phyloP scores from a whole-genome alignment of 1,139 yeast genomes.

The Hansenula anomala region DNA sequence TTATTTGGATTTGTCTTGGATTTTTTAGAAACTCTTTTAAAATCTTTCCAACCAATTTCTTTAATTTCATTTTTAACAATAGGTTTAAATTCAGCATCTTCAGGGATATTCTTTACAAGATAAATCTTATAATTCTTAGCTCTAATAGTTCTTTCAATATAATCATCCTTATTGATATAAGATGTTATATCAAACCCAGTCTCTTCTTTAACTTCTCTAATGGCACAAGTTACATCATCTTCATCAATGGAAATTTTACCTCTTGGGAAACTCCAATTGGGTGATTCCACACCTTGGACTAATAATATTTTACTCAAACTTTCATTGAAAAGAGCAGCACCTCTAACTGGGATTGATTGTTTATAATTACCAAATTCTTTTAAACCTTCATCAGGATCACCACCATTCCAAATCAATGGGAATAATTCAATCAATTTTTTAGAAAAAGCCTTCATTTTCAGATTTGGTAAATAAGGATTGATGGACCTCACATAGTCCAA shows the following conservation, averaged over 20 bases:
- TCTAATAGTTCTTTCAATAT: slow-evolving; percentile 71
- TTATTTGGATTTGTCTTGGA: slow-evolving; percentile 34
- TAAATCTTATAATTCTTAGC: slow-evolving; percentile 88
- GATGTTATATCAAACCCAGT: slow-evolving; percentile 85
- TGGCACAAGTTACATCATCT: slow-evolving; percentile 83
- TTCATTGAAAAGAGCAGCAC: slow-evolving; percentile 82
- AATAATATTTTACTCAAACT: slow-evolving; percentile 67
- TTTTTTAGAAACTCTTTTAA: slow-evolving; percentile 30
- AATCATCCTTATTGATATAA: slow-evolving; percentile 63
- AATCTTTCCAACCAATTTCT: slow-evolving; percentile 59
- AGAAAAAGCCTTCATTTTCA: slow-evolving; percentile 80
- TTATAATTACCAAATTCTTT: slow-evolving; percentile 80
- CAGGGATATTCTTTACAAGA: slow-evolving; percentile 75
- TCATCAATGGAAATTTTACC: slow-evolving; percentile 96
- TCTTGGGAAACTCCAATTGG: slow-evolving; percentile 92
- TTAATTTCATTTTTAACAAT: slow-evolving; percentile 84
- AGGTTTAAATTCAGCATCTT: slow-evolving; percentile 68
- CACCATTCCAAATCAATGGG: slow-evolving; percentile 87
- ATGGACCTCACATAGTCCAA: slow-evolving; percentile 75
- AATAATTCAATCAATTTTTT: slow-evolving; percentile 68
- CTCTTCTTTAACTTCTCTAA: slow-evolving; percentile 93
- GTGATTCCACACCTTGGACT: slow-evolving; percentile 83
- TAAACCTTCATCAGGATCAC: slow-evolving; percentile 69
- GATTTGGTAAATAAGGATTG: slow-evolving; percentile 71
- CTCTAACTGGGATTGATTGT: slow-evolving; percentile 90